phyloP scores from a whole-genome alignment of 495 filamentous ascomycete species.

The Cercophora samala region DNA sequence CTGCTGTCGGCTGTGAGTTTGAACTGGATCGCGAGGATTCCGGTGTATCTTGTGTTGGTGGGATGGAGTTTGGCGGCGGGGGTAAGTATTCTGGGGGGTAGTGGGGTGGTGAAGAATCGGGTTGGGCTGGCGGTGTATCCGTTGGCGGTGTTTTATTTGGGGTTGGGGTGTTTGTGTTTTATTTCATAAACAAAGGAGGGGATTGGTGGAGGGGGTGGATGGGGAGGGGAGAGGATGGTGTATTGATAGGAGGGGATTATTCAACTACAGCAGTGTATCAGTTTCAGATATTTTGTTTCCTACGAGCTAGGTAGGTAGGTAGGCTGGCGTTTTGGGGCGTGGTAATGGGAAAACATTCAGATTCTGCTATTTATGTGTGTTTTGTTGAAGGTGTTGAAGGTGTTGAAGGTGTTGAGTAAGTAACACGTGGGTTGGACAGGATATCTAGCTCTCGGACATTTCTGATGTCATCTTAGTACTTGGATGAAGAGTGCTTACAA shows the following conservation, averaged over 20 bases:
- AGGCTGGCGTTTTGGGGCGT: too few species aligned
- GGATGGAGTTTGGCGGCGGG: constrained; percentile 92
- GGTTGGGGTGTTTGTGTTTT: constrained; percentile 90
- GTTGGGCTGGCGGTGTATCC: constrained; percentile 95
- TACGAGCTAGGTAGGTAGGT: not conserved
- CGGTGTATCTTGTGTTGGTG: constrained; percentile 82
- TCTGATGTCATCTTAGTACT: too few species aligned
- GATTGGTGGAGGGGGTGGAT: not conserved
- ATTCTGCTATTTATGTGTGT: too few species aligned
- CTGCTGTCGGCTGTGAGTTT: constrained; percentile 79
- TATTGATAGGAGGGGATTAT: not conserved
- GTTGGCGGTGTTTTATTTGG: constrained; percentile 92
- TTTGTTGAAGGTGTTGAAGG: too few species aligned
- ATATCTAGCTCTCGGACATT: too few species aligned
- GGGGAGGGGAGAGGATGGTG: not conserved
- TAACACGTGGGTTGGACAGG: too few species aligned
- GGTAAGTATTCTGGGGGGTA: constrained; percentile 92
- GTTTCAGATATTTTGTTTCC: not conserved
- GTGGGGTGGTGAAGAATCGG: constrained; percentile 89
- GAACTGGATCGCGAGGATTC: constrained; percentile 74
- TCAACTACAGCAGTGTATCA: not conserved
- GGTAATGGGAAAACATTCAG: too few species aligned
- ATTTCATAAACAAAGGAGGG: constrained; percentile 62
- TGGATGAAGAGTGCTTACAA: too few species aligned
- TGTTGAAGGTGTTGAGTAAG: too few species aligned